Evolutionary conservation across 768 basidiomycete species (phyloP), one percentile per base, ranked within the genome.

Genomic region (Collybia sordida): DNA sequence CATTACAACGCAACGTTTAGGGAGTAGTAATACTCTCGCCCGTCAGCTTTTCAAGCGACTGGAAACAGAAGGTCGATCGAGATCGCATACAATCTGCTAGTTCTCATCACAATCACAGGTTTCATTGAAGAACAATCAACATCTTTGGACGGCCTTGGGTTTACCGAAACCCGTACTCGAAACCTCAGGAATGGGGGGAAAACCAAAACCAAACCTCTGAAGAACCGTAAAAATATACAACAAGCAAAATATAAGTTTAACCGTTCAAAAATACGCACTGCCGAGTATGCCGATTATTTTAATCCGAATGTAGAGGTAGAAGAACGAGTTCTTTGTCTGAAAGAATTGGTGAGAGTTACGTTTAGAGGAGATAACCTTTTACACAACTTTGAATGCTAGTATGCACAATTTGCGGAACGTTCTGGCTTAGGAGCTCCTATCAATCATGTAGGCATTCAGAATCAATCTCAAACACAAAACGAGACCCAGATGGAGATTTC

Each of bases 231-330:
- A 55, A 79, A 77, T 41, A 55, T 81, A 19, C 81, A 83, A 50
- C 84, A 81, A 58, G 60, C 75, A 18, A 74, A 70, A 61, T 90
- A 83, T 53, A 63, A 74, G 11, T 88, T 90, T 64, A 76, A 86
- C 49, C 67, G 62, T 34, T 63, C 72, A 8, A 73, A 75, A 31
- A 70, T 74, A 42, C 64, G 65, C 37, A 73, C 72, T 8, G 52
- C 68, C 38, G 73, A 67, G 47, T 91, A 89, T 62, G 59, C 67
- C 28, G 79, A 90, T 58, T 89, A 90, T 59, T 92, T 92, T 67
- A 73, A 81, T 50, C 82, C 85, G 28, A 73, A 79, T 49, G 72
- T 71, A 6, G 71, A 77, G 21, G 75, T 80, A 31, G 88, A 90
- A 67, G 80, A 70, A 57, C 74, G 72, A 22, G 63, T 89, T 46